Evolutionary conservation across 1,139 yeast genomes (phyloP), one percentile per base, ranked within the genome.

Genomic region (Lodderomyces theae): DNA sequence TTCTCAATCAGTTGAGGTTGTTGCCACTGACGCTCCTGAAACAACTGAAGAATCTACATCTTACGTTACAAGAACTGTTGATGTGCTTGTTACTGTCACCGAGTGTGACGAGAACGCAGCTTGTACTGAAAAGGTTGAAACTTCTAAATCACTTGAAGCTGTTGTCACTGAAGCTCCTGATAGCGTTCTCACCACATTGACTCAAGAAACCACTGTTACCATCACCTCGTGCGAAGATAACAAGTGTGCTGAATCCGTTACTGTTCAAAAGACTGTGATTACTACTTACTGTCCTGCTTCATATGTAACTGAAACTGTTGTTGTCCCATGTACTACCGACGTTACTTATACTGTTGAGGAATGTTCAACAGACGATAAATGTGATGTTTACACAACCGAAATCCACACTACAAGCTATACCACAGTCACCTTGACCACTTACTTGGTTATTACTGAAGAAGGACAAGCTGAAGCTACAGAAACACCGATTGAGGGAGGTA

Each of bases 201-300:
- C 42, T 6, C 31, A 38, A 10, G 44, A 38, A 21, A 34, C 30
- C 9, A 40, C 46, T 5, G 19, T 39, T 18, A 44, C 47, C 6
- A 24, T 46, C 28, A 47, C 51, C 19, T 35, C 37, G 13, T 47
- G 49, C 39, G 47, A 40, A 16, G 48, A 31, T 6, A 35, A 37
- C 5, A 30, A 18, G 11, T 45, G 50, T 40, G 24, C 22, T 12
- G 40, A 38, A n/a, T 11, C 12, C 10, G 33, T 40, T 17, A 42
- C 39, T 4, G 24, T 40, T 12, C 28, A 17, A 23, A 40, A 30
- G 9, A 45, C 50, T 12, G 25, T 39, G 13, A 41, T 45, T 29
- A 37, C 41, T 25, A 47, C 50, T n/a, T 43, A 45, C 30, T 47
- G 50, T 37, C 50, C 49, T 19, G 38, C 32, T 18, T 22, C 43